These are phyloP conservation scores for Metschnikowia sp. DNA, from an alignment of 805 yeast genomes.

Conservation along the genomic window DNA sequence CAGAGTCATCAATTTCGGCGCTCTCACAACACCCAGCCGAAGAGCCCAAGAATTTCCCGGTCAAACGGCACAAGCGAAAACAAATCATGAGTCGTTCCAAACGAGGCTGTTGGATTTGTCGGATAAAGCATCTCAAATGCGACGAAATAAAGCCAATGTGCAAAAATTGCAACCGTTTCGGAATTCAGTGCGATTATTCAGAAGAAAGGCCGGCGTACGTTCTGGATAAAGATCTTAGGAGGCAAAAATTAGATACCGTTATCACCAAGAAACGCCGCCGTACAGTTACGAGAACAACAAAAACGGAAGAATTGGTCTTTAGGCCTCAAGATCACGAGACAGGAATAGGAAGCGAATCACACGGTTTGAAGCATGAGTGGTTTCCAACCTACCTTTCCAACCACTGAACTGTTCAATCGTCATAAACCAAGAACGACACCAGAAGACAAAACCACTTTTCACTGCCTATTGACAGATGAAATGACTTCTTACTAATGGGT, in stretches of 20 bases:
- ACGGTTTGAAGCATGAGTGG: too few relatives aligned
- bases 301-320: not conserved
- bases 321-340: not conserved
- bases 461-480: too few relatives aligned
- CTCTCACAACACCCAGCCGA: too few relatives aligned
- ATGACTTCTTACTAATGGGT: too few relatives aligned
- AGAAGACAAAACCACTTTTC: too few relatives aligned
- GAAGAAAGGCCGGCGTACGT: slow-evolving; percentile 39
- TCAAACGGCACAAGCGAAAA: slow-evolving; percentile 37
- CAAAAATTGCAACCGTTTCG: slow-evolving; percentile 35
- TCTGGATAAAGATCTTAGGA: slow-evolving; percentile 29
- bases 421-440: too few relatives aligned
- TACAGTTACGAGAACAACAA: not conserved
- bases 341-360: too few relatives aligned
- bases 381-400: too few relatives aligned
- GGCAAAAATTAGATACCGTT: slow-evolving; percentile 32
- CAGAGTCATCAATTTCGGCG: too few relatives aligned
- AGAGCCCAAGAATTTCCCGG: too few relatives aligned
- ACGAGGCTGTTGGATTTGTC: slow-evolving; percentile 46
- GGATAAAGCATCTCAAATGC: slow-evolving; percentile 45
- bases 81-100: slow-evolving; percentile 40
- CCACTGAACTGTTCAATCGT: too few relatives aligned
- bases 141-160: slow-evolving; percentile 40
- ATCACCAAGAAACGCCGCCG: slow-evolving; percentile 15
- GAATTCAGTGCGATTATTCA: slow-evolving; percentile 41